These are phyloP conservation scores for Nakazawaea ernobii DNA, from an alignment of 805 yeast genomes.

Conservation along the genomic window DNA sequence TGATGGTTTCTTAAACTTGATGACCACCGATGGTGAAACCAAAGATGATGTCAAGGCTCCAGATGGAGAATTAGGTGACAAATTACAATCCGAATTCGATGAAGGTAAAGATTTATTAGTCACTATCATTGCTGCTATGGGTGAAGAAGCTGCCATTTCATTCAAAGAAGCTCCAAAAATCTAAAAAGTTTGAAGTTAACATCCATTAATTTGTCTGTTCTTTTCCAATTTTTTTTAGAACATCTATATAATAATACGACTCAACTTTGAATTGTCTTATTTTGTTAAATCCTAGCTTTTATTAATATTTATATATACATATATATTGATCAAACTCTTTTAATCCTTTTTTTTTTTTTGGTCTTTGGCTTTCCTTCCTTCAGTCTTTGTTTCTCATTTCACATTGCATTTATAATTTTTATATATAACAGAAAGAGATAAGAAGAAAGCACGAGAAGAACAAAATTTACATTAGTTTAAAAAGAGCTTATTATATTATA, in stretches of 20 bases:
- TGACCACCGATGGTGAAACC: slow-evolving; percentile 97
- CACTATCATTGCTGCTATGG: slow-evolving; percentile 97
- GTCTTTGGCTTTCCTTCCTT: background rate
- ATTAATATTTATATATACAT: slow-evolving; percentile 7
- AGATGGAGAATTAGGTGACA: slow-evolving; percentile 96
- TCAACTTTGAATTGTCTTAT: no score
- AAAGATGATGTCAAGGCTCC: slow-evolving; percentile 99
- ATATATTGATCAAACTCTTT: slow-evolving; percentile 2
- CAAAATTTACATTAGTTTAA: background rate
- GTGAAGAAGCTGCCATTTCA: slow-evolving; percentile 98
- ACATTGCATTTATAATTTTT: slow-evolving; percentile 2
- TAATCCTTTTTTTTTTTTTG: background rate
- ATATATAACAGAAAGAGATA: background rate
- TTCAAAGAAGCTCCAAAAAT: slow-evolving; percentile 96
- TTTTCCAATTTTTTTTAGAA: no score
- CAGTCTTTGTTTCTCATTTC: background rate
- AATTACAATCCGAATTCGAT: slow-evolving; percentile 87
- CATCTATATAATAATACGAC: no score
- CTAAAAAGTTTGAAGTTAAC: slow-evolving; percentile 15
- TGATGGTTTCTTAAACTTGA: slow-evolving; percentile 94
- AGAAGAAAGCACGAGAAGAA: background rate
- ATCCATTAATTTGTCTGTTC: background rate
- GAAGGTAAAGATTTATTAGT: slow-evolving; percentile 97
- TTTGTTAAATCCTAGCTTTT: background rate
- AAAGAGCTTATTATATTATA: background rate